These are phyloP conservation scores for Tilletiopsis washingtonensis DNA, from an alignment of 1,284 basidiomycete species.

Conservation along the genomic window DNA sequence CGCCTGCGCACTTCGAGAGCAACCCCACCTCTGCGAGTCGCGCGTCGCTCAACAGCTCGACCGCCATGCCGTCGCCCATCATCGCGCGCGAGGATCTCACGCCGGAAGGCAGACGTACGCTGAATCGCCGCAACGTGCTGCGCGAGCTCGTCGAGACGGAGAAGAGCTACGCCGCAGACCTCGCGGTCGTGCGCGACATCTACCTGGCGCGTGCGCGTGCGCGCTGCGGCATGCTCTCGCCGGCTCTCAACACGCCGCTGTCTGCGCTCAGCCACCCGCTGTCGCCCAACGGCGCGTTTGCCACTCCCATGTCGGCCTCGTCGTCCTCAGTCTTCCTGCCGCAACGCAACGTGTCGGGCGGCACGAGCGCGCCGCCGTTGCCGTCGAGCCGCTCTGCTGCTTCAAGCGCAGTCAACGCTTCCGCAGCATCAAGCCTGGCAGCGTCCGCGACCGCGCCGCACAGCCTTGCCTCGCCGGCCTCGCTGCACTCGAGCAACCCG, in stretches of 20 bases:
- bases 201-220: conserved; percentile 53
- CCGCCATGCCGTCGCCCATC: conserved; percentile 3
- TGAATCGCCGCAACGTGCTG: conserved; percentile 74
- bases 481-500: conserved; percentile 21
- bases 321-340: conserved; percentile 7
- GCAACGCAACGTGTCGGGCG: not conserved
- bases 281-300: conserved; percentile 12
- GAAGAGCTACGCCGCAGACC: conserved; percentile 75
- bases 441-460: not conserved
- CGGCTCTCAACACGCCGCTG: conserved; percentile 7
- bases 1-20: not conserved
- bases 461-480: conserved; percentile 10
- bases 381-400: no score
- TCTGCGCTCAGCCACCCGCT: no score
- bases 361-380: not conserved
- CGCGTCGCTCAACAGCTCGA: conserved; percentile 6
- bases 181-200: conserved; percentile 73
- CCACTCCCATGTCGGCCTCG: conserved; percentile 17
- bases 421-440: no score
- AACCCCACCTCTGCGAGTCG: not conserved
- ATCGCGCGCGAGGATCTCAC: conserved; percentile 17
- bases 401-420: no score
- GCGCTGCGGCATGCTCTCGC: conserved; percentile 27
- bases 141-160: conserved; percentile 65
- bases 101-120: conserved; percentile 42